Conservation (phyloP, 176 grass and related monocot genomes). For the Rhynchospora tenuis region DNA sequence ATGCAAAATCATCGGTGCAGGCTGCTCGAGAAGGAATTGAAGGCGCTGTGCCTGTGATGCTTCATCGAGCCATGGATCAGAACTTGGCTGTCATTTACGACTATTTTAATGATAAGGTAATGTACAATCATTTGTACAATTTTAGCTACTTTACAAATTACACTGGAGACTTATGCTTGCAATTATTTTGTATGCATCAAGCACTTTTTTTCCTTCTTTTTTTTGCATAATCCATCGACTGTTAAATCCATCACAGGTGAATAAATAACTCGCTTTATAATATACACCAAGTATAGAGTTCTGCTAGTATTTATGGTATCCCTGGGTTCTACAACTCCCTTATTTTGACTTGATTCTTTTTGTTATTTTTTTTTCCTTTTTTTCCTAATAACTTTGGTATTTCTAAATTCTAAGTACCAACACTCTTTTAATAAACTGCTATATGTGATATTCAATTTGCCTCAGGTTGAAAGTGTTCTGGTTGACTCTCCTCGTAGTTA, state of each 20-base stretch:
- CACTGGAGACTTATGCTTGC: background rate
- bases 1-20: conserved; percentile 78
- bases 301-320: background rate
- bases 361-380: background rate
- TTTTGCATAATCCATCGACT: background rate
- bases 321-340: background rate
- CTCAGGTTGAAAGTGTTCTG: conserved; percentile 72
- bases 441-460: conserved; percentile 27
- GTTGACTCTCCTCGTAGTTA: conserved; percentile 95
- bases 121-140: background rate
- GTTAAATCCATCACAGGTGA: background rate
- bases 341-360: background rate
- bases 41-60: conserved; percentile 79
- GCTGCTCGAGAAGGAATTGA: conserved; percentile 66
- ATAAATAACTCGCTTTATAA: background rate
- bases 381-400: background rate
- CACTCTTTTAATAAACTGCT: conserved; percentile 9
- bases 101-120: conserved; percentile 96
- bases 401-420: background rate
- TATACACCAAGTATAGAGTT: background rate
- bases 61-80: conserved; percentile 73
- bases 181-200: background rate
- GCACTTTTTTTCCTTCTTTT: background rate
- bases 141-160: background rate
- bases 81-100: conserved; percentile 78